A percentile compares a stretch with the other conserved stretches of the same genome.
Evolutionary conservation across 1,284 basidiomycete genomes (phyloP).

Genomic region (Ceratobasidium papillatum): DNA sequence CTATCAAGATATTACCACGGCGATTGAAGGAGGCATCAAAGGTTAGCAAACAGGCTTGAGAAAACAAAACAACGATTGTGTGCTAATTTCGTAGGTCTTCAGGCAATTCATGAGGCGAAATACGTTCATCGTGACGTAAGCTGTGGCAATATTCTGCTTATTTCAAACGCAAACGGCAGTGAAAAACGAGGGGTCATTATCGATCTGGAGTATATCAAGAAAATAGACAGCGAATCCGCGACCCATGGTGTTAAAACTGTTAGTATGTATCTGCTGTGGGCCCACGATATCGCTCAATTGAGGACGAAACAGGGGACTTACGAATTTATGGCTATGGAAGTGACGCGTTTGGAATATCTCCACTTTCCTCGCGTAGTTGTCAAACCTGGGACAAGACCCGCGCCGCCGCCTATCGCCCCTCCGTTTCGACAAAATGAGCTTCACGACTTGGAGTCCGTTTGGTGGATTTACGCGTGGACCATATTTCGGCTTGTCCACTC

Average conservation of each 20-base stretch:
- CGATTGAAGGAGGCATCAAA: constrained; percentile 1
- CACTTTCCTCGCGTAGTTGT: not conserved
- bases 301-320: not conserved
- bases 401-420: not conserved
- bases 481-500: not conserved
- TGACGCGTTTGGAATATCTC: not conserved
- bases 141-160: constrained; percentile 27
- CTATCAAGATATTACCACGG: constrained; percentile 3
- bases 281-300: not conserved
- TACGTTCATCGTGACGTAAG: constrained; percentile 34
- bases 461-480: constrained; percentile 11
- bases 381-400: not conserved
- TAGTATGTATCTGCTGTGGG: not conserved
- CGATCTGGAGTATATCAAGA: constrained; percentile 18
- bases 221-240: not conserved
- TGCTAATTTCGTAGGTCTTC: not conserved
- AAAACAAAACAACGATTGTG: too few relatives aligned
- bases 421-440: constrained; percentile 4
- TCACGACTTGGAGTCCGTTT: constrained; percentile 24
- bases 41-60: not conserved
- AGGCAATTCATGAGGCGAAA: not conserved
- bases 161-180: not conserved
- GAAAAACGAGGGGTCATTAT: constrained; percentile 14
- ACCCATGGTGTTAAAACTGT: constrained; percentile 6
- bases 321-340: constrained; percentile 23